A percentile compares a stretch with the other conserved stretches of the same genome.
These are phyloP conservation scores for Termitomyces sp. DNA, from an alignment of 768 basidiomycete genomes.

Conservation along the genomic window DNA sequence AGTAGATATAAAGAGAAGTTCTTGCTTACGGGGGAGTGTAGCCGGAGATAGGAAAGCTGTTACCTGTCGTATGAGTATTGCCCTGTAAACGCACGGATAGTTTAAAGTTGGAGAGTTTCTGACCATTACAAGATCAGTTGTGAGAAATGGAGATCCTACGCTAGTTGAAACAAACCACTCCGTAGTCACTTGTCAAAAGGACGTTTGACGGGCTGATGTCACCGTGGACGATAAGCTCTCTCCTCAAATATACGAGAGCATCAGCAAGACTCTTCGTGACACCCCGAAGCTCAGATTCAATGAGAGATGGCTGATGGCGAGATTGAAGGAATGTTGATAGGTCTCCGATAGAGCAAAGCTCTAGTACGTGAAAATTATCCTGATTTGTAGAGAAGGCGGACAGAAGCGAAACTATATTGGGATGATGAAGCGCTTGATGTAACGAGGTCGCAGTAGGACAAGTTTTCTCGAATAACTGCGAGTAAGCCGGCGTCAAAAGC, in stretches of 20 bases:
- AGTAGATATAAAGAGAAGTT: neutral
- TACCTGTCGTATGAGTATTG: conserved; percentile 13
- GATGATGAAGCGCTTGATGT: conserved; percentile 42
- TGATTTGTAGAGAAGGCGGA: conserved; percentile 28
- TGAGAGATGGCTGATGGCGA: conserved; percentile 16
- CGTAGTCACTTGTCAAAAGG: conserved; percentile 30
- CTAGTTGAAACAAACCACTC: conserved; percentile 28
- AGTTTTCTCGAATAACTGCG: conserved; percentile 6
- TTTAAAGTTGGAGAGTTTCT: conserved; percentile 44
- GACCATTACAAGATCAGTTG: neutral
- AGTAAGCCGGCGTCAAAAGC: neutral
- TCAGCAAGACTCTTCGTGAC: conserved; percentile 33
- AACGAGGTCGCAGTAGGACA: conserved; percentile 17
- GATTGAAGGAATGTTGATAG: conserved; percentile 25
- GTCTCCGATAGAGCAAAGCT: conserved; percentile 37
- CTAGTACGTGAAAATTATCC: conserved; percentile 33
- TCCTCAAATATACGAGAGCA: conserved; percentile 37
- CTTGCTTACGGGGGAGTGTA: conserved; percentile 37
- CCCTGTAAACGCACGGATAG: conserved; percentile 25
- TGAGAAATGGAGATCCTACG: neutral
- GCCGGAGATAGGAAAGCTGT: conserved; percentile 16
- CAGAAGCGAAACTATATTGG: conserved; percentile 41
- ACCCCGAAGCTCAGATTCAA: conserved; percentile 30
- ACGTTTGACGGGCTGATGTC: conserved; percentile 34
- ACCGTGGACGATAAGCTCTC: conserved; percentile 37